These are phyloP conservation scores for Aethionema arabicum DNA, from an alignment of 345 rosid species.

Conservation along the genomic window DNA sequence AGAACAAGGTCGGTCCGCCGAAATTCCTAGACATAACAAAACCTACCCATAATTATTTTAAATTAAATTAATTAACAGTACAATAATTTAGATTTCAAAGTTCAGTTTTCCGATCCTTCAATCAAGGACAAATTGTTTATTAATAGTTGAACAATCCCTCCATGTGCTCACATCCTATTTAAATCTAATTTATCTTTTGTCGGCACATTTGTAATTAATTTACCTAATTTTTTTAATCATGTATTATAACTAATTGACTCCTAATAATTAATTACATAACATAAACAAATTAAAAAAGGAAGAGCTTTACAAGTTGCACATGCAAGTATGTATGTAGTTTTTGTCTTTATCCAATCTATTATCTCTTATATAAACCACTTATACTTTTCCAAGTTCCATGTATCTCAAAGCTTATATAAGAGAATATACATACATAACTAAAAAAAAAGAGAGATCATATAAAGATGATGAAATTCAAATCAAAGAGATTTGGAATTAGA, in stretches of 20 bases:
- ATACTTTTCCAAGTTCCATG: constrained; percentile 16
- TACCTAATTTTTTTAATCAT: not conserved
- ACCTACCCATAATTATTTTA: constrained; percentile 13
- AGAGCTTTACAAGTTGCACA: constrained; percentile 32
- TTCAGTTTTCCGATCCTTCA: constrained; percentile 22
- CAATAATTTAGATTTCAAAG: constrained; percentile 1
- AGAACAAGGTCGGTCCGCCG: constrained; percentile 29
- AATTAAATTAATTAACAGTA: constrained; percentile 3
- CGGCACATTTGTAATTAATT: constrained; percentile 27
- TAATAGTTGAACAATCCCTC: constrained; percentile 26
- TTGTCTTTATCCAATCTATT: constrained; percentile 25
- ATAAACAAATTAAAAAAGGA: constrained; percentile 10
- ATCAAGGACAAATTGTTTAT: constrained; percentile 34
- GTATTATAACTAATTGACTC: constrained; percentile 1
- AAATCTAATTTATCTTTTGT: constrained; percentile 31
- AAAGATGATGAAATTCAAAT: constrained; percentile 65
- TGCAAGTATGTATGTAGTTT: constrained; percentile 36
- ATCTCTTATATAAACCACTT: constrained; percentile 33
- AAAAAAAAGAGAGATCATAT: not conserved
- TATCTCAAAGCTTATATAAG: constrained; percentile 8
- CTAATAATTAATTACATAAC: constrained; percentile 12
- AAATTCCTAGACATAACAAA: constrained; percentile 20
- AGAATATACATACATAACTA: not conserved
- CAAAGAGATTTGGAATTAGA: constrained; percentile 69
- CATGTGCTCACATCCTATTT: constrained; percentile 29